Conservation (phyloP, 2,329 filamentous ascomycete genomes). For the Mycosphaerella sp. region DNA sequence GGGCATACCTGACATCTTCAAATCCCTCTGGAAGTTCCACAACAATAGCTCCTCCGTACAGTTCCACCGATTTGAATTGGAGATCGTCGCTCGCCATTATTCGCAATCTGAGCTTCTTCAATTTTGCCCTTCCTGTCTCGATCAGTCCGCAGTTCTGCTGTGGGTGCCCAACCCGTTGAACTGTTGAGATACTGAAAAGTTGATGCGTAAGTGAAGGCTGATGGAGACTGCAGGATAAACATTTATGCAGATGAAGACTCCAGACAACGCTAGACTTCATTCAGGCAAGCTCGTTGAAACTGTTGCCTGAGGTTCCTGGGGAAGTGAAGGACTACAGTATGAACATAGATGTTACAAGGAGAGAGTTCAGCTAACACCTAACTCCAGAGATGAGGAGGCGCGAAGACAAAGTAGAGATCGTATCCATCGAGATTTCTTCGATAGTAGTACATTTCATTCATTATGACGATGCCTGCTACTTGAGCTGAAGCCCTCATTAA, state of each 20-base stretch:
- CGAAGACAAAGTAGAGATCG: background rate
- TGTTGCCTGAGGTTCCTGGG: background rate
- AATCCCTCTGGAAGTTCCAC: conserved; percentile 62
- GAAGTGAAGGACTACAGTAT: background rate
- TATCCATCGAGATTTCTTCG: background rate
- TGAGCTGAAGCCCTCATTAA: no score
- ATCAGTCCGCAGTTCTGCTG: background rate
- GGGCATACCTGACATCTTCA: conserved; percentile 62
- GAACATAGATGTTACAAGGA: no score
- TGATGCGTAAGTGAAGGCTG: background rate
- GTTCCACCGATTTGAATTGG: conserved; percentile 28
- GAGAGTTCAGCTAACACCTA: no score
- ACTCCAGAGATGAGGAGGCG: background rate
- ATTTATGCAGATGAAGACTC: conserved; percentile 4
- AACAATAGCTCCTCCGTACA: conserved; percentile 67
- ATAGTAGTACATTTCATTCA: conserved; percentile 15
- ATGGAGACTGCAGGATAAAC: background rate
- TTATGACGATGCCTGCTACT: background rate
- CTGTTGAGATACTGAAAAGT: background rate
- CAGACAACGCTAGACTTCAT: conserved; percentile 16
- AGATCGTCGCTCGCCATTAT: background rate
- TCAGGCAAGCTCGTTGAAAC: conserved; percentile 7
- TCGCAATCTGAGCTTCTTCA: background rate
- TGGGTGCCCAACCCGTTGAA: background rate
- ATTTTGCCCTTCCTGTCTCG: background rate